These are phyloP conservation scores for Oryza punctata DNA, from an alignment of 176 grass and related monocot genomes.

Conservation along the genomic window DNA sequence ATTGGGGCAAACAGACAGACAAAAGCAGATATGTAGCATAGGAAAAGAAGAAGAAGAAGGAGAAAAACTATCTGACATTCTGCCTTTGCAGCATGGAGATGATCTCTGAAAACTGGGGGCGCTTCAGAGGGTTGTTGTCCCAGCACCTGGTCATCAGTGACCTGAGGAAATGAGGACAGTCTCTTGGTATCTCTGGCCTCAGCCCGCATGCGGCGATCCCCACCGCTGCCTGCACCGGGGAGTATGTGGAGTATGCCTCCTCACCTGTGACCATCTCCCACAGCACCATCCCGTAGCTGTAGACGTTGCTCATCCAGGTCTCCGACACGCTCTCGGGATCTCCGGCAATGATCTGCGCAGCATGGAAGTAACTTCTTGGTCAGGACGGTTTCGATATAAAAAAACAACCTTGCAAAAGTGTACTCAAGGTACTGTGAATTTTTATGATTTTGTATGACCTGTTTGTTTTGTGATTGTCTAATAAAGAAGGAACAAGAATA, in stretches of 20 bases:
- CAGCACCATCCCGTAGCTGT: conserved; percentile 91
- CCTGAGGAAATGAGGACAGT: conserved; percentile 75
- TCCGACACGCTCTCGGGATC: conserved; percentile 88
- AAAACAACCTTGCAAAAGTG: background rate
- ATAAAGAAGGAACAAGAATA: background rate
- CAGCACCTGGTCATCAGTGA: conserved; percentile 89
- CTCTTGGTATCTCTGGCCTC: conserved; percentile 88
- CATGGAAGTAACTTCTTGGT: conserved; percentile 26
- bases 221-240: conserved; percentile 92
- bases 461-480: background rate
- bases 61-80: conserved; percentile 59
- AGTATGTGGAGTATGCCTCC: conserved; percentile 93
- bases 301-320: conserved; percentile 96
- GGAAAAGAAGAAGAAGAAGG: background rate
- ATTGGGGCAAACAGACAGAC: conserved; percentile 47
- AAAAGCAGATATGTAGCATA: conserved; percentile 45
- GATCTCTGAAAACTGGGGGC: conserved; percentile 90
- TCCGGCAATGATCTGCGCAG: conserved; percentile 80
- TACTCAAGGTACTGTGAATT: background rate
- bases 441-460: background rate
- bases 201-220: conserved; percentile 88
- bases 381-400: conserved; percentile 13
- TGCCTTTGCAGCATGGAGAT: conserved; percentile 75
- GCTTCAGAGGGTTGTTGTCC: conserved; percentile 79
- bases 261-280: conserved; percentile 95